Evolutionary conservation across 2,329 filamentous ascomycete genomes (phyloP).

Genomic region (Falciphora oryzae): DNA sequence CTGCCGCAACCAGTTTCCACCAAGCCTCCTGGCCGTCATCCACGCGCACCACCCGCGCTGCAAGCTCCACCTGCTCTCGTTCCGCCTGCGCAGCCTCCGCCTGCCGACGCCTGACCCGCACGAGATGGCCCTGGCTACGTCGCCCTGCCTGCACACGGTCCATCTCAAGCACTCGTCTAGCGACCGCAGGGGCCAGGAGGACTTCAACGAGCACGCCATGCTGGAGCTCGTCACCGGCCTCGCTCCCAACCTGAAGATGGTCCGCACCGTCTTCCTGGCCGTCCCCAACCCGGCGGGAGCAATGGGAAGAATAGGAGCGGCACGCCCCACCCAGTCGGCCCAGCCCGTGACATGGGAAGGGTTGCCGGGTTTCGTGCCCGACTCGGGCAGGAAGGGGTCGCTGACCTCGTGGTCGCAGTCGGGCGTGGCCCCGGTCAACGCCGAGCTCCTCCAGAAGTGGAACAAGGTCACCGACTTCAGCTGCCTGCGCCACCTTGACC

Average conservation of each 20-base stretch:
- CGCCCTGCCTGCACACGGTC: neutral
- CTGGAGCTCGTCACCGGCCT: neutral
- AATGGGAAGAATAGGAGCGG: too few relatives aligned
- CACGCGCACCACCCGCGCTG: neutral
- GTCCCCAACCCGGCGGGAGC: neutral
- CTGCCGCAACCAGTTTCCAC: neutral
- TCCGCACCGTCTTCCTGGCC: neutral
- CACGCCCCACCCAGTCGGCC: too few relatives aligned
- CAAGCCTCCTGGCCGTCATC: neutral
- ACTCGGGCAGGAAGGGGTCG: neutral
- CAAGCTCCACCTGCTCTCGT: neutral
- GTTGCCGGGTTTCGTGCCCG: neutral
- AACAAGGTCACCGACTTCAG: neutral
- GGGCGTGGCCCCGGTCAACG: neutral
- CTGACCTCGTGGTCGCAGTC: neutral
- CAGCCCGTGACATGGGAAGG: neutral
- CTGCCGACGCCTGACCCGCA: neutral
- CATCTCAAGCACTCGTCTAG: neutral
- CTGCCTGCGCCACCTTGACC: neutral
- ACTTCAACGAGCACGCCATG: neutral
- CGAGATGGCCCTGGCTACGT: neutral
- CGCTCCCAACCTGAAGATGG: neutral
- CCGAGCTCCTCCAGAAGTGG: neutral
- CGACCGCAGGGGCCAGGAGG: neutral
- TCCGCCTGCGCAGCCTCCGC: neutral